These are phyloP conservation scores for Geranium incanum DNA, from an alignment of 441 rosid genomes.

Conservation along the genomic window DNA sequence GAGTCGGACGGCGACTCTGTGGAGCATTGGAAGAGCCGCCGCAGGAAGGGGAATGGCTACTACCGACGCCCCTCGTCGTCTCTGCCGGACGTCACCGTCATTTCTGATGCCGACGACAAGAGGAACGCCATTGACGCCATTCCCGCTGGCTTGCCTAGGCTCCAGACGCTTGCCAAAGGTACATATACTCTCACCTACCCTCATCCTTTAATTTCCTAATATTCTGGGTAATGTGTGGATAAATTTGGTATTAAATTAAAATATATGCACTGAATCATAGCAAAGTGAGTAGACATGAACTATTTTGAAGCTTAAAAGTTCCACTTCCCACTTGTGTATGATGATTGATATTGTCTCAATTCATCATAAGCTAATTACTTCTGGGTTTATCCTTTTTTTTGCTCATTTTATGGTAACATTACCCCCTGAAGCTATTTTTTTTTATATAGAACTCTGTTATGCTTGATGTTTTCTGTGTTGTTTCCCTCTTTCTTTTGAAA, in stretches of 20 bases:
- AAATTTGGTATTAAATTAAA: too few species aligned
- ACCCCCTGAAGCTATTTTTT: too few species aligned
- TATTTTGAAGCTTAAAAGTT: not conserved
- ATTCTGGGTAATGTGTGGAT: too few species aligned
- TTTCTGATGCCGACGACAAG: constrained; percentile 48
- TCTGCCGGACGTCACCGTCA: constrained; percentile 59
- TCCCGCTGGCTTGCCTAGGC: constrained; percentile 73
- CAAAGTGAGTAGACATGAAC: not conserved
- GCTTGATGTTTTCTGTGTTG: too few species aligned
- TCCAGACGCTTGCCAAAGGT: constrained; percentile 84
- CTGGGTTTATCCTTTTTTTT: not conserved
- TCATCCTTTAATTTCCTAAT: not conserved
- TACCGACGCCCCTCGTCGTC: constrained; percentile 63
- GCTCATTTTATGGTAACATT: not conserved
- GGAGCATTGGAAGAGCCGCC: constrained; percentile 22
- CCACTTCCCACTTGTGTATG: not conserved
- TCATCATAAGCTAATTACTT: not conserved
- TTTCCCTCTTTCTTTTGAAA: constrained; percentile 18
- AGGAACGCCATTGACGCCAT: constrained; percentile 61
- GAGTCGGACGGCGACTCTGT: constrained; percentile 44
- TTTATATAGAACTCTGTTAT: too few species aligned
- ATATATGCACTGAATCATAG: too few species aligned
- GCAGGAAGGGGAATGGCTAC: constrained; percentile 40
- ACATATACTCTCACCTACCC: too few species aligned
- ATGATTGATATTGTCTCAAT: not conserved